Evolutionary conservation across 1,284 basidiomycete genomes (phyloP).

Genomic region (Schizophyllum commune): DNA sequence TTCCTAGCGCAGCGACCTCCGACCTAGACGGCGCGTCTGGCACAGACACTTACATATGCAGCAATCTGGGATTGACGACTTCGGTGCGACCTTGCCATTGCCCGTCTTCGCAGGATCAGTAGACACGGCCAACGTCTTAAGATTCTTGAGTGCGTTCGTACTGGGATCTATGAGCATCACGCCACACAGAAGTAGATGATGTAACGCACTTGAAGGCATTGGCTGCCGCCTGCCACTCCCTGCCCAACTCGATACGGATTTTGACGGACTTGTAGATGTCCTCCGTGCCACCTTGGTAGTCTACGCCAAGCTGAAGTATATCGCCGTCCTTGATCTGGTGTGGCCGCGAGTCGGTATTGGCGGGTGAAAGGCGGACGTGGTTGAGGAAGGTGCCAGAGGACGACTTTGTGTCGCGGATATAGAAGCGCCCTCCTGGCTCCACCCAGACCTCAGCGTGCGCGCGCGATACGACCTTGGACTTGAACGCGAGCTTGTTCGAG

Average conservation of each 20-base stretch:
- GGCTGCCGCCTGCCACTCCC: constrained; percentile 83
- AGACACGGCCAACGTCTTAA: constrained; percentile 61
- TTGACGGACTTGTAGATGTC: constrained; percentile 98
- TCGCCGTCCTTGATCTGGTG: constrained; percentile 90
- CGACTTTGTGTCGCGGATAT: constrained; percentile 86
- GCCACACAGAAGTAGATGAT: neutral
- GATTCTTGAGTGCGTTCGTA: constrained; percentile 74
- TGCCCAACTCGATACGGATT: constrained; percentile 86
- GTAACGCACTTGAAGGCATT: constrained; percentile 91
- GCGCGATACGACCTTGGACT: constrained; percentile 91
- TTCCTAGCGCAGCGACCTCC: neutral
- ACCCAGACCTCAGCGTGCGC: constrained; percentile 95
- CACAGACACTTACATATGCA: constrained; percentile 72
- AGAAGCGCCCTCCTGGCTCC: constrained; percentile 61
- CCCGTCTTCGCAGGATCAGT: constrained; percentile 13
- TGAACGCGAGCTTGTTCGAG: constrained; percentile 88
- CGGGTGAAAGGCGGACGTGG: constrained; percentile 82
- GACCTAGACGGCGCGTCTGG: no score
- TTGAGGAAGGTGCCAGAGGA: constrained; percentile 95
- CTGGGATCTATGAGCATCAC: constrained; percentile 26
- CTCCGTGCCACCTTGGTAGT: constrained; percentile 96
- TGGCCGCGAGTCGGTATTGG: constrained; percentile 75
- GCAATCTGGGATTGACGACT: constrained; percentile 75
- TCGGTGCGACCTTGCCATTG: constrained; percentile 22
- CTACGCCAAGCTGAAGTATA: constrained; percentile 92